These are phyloP conservation scores for Fraxinus sp. DNA, from an alignment of 305 asterid species.

Conservation along the genomic window DNA sequence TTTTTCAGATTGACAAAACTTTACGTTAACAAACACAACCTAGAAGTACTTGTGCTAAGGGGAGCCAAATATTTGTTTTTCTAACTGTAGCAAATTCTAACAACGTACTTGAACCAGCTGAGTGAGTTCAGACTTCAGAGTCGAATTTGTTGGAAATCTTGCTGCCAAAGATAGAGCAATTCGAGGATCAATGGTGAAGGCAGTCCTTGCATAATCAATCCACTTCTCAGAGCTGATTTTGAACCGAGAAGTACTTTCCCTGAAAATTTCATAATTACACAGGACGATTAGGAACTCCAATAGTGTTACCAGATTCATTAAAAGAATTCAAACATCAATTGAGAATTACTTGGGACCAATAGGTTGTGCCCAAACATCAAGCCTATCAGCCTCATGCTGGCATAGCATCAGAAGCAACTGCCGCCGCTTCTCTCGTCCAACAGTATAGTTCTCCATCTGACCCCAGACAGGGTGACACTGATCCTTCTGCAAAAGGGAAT, in stretches of 20 bases:
- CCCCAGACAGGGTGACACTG: slow-evolving; percentile 98
- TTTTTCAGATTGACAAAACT: slow-evolving; percentile 13
- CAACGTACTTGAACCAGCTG: slow-evolving; percentile 81
- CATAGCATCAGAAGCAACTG: slow-evolving; percentile 92
- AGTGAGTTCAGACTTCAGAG: slow-evolving; percentile 78
- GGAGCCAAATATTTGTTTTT: slow-evolving; percentile 16
- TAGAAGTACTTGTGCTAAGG: slow-evolving; percentile 15
- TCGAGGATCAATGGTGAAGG: slow-evolving; percentile 91
- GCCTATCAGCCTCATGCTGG: slow-evolving; percentile 97
- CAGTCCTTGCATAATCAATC: slow-evolving; percentile 82
- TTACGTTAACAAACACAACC: neutral
- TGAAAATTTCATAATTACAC: slow-evolving; percentile 32
- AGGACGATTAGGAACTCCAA: slow-evolving; percentile 25
- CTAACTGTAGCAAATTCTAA: slow-evolving; percentile 24
- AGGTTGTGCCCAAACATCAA: slow-evolving; percentile 99
- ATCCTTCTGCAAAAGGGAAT: slow-evolving; percentile 56
- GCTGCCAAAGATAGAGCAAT: slow-evolving; percentile 84
- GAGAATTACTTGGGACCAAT: slow-evolving; percentile 71
- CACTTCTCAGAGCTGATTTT: slow-evolving; percentile 91
- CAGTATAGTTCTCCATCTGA: slow-evolving; percentile 77
- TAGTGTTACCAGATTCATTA: slow-evolving; percentile 12
- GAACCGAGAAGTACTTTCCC: slow-evolving; percentile 70
- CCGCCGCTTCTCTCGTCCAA: slow-evolving; percentile 87
- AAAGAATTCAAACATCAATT: slow-evolving; percentile 20
- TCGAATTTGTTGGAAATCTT: slow-evolving; percentile 80